A percentile compares a stretch with the other conserved stretches of the same genome.
phyloP scores from a whole-genome alignment of 768 basidiomycete species.

The Melanogaster broomeanus region DNA sequence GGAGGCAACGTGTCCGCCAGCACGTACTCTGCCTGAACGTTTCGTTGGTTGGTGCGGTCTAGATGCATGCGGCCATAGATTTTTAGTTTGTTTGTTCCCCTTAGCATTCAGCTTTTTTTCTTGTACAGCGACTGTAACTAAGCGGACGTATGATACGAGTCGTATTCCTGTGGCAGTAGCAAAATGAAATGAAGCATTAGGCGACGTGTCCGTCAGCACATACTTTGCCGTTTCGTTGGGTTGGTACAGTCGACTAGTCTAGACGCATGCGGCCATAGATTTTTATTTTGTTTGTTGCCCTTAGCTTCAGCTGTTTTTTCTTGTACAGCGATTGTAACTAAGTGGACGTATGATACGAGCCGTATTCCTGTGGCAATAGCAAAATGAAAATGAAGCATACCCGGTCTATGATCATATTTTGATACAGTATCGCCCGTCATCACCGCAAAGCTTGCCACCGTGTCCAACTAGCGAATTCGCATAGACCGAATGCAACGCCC shows the following conservation, averaged over 20 bases:
- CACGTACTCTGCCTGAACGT: conserved; percentile 68
- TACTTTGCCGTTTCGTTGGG: conserved; percentile 56
- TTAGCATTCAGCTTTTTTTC: background rate
- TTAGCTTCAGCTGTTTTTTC: background rate
- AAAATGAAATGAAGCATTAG: conserved; percentile 12
- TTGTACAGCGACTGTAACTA: conserved; percentile 13
- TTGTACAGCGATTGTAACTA: conserved; percentile 13
- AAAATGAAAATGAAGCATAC: conserved; percentile 11
- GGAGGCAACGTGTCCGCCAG: conserved; percentile 93
- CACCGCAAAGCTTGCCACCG: no score
- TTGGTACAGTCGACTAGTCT: no score
- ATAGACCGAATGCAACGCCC: no score
- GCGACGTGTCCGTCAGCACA: conserved; percentile 80
- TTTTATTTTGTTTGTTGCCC: conserved; percentile 4
- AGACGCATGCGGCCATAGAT: conserved; percentile 18
- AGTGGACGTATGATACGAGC: conserved; percentile 14
- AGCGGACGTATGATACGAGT: conserved; percentile 14
- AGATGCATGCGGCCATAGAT: conserved; percentile 18
- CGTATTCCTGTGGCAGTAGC: conserved; percentile 14
- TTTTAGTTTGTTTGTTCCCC: conserved; percentile 4
- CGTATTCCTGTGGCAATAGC: conserved; percentile 14
- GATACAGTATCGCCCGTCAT: no score
- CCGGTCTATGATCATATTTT: no score
- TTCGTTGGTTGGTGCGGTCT: background rate
- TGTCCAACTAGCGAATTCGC: no score